A percentile compares a stretch with the other conserved stretches of the same genome.
phyloP scores from a whole-genome alignment of 306 rosid genomes.

The Prunus fruticosa region DNA sequence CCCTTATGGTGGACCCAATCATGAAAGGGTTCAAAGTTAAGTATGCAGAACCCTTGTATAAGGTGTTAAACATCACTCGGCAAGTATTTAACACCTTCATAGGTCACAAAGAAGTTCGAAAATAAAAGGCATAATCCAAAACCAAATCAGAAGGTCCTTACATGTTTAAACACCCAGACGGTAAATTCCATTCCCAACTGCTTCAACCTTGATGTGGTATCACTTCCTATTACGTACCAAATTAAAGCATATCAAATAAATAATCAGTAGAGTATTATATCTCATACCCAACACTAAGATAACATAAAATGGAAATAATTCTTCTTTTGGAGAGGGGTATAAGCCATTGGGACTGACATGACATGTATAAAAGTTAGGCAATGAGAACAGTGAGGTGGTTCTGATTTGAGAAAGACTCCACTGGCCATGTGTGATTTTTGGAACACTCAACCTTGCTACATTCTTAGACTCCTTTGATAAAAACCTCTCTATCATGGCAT shows the following conservation, averaged over 20 bases:
- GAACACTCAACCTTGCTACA: not conserved
- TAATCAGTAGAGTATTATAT: not conserved
- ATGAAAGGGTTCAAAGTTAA: not conserved
- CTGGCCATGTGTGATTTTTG: not conserved
- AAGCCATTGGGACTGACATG: not conserved
- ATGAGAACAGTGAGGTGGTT: not conserved
- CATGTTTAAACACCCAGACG: slow-evolving; percentile 98
- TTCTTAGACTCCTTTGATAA: not conserved
- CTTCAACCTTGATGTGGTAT: slow-evolving; percentile 85
- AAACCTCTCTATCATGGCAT: not conserved
- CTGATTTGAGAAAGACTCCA: not conserved
- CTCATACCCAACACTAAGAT: slow-evolving; percentile 3
- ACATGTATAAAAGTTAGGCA: not conserved
- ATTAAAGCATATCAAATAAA: slow-evolving; percentile 23
- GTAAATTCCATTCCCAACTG: slow-evolving; percentile 98
- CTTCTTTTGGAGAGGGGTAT: not conserved
- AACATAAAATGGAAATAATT: not conserved
- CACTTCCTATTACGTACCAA: slow-evolving; percentile 54
- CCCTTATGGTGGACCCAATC: not conserved
- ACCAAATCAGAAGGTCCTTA: slow-evolving; percentile 41
- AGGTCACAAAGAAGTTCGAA: not conserved
- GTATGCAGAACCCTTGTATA: no score
- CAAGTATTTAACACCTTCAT: not conserved
- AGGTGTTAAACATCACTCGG: not conserved
- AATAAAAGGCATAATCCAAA: slow-evolving; percentile 15